Base-by-base conservation (phyloP, 2,329 filamentous ascomycete genomes). In the Penicillium sp. region DNA sequence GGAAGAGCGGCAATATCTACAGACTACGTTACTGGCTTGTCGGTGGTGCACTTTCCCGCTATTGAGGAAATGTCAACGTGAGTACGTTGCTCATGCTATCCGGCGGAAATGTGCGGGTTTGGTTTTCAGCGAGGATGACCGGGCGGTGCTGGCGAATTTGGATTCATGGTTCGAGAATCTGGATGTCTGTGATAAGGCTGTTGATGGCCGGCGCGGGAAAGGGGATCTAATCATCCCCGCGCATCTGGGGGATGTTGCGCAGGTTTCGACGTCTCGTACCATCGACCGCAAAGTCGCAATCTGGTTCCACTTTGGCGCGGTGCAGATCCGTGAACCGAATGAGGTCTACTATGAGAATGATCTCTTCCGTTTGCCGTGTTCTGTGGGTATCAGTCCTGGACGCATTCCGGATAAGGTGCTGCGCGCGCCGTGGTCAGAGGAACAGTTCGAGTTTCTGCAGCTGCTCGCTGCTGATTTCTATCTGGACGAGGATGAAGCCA, bases 11-110 rank as follows among this genome's bases (percentile, higher is more conserved):
- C 54, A 60, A 11, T 42, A 58, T 5, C 58, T 76, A 14, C 73
- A 75, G 51, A 64, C 58, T 6, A 48, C 50, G 4, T 64, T 75
- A 8, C 59, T 75, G 9, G 49, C 58, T 11, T 73, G 68, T 49
- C 63, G 65, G 19, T 76, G 73, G 73, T 73, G 68, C 46, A 75
- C 68, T 0, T 42, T 71, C 10, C 46, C 59, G 0, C 52, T 75
- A 18, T 60, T 74, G 27, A 65, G 72, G 22, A 63, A 60, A 40
- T 74, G 72, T 53, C 70, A 74, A 45, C 54, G 57, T 9, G 65
- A 71, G 30, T 72, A 72, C 40, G 53, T 73, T 27, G 57, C 61
- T 13, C 68, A 72, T 49, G 61, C 62, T 1, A 57, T 72, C 16
- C 56, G 53, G 8, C 60, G 55, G 13, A 68, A 67, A 53, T 65